Percentiles rank a stretch among this genome's conserved stretches.
phyloP scores from a whole-genome alignment of 2,329 filamentous ascomycete species.

The Didymella sp. region DNA sequence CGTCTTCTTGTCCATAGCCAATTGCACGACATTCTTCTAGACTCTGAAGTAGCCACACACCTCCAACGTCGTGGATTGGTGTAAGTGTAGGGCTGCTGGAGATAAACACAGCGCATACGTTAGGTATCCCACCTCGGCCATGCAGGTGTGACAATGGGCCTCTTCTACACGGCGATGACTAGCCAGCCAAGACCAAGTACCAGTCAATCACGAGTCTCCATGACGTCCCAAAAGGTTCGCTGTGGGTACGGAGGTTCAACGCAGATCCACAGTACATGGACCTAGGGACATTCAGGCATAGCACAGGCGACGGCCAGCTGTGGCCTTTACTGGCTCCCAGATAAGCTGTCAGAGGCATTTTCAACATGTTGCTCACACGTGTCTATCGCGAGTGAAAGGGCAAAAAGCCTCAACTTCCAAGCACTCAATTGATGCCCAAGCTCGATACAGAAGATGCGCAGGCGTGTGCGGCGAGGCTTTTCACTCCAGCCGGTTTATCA shows the following conservation, averaged over 20 bases:
- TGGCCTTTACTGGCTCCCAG: constrained; percentile 10
- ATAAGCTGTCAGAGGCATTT: constrained; percentile 22
- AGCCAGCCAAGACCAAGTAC: constrained; percentile 5
- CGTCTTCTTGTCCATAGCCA: constrained; percentile 34
- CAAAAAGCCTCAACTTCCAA: not conserved
- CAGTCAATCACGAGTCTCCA: not conserved
- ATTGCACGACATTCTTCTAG: constrained; percentile 20
- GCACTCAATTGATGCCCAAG: constrained; percentile 4
- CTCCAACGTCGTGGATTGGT: not conserved
- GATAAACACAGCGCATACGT: not conserved
- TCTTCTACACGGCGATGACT: not conserved
- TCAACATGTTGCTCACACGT: constrained; percentile 12
- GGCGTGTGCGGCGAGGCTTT: constrained; percentile 1
- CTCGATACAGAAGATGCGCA: not conserved
- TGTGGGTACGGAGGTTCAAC: constrained; percentile 11
- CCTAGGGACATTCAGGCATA: constrained; percentile 17
- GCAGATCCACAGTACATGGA: constrained; percentile 13
- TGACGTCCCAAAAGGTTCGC: constrained; percentile 10
- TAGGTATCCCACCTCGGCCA: not conserved
- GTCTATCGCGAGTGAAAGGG: not conserved
- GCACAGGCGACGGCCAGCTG: constrained; percentile 16
- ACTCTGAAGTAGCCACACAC: not conserved
- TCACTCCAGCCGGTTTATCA: constrained; percentile 8
- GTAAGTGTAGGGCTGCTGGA: not conserved
- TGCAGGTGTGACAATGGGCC: not conserved